These are phyloP conservation scores for Leucocoprinus sp. DNA, from an alignment of 768 basidiomycete species.

Conservation along the genomic window DNA sequence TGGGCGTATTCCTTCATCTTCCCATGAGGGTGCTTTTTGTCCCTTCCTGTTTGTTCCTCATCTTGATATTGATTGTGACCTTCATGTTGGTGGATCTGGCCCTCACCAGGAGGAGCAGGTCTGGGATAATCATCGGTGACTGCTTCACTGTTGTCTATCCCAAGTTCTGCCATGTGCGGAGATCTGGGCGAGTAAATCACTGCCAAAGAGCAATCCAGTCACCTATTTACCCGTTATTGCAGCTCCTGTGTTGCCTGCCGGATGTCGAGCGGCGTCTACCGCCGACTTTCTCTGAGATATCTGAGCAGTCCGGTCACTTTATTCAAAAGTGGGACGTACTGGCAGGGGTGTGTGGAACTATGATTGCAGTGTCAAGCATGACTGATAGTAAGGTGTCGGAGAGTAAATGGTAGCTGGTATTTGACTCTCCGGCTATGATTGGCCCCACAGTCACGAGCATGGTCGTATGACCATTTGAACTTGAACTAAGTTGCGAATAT, in stretches of 20 bases:
- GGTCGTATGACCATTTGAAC: background rate
- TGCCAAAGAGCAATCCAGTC: background rate
- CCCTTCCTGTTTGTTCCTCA: constrained; percentile 39
- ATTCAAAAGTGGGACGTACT: constrained; percentile 23
- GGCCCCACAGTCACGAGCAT: background rate
- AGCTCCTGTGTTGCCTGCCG: constrained; percentile 9
- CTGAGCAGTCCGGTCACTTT: background rate
- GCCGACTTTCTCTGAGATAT: constrained; percentile 21
- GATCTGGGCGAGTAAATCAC: background rate
- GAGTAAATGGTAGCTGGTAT: background rate
- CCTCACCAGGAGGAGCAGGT: constrained; percentile 32
- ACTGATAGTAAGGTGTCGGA: background rate
- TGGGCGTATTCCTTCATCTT: constrained; percentile 38
- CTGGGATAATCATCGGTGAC: constrained; percentile 38
- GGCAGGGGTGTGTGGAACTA: constrained; percentile 37
- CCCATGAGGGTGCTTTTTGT: constrained; percentile 40
- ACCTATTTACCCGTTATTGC: constrained; percentile 9
- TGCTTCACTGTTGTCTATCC: constrained; percentile 21
- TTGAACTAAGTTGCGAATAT: no score
- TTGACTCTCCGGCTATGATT: background rate
- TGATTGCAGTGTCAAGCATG: constrained; percentile 10
- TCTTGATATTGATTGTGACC: constrained; percentile 28
- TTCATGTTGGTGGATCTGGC: constrained; percentile 18
- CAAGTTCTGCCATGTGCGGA: constrained; percentile 10
- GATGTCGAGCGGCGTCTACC: constrained; percentile 17